Conservation (phyloP, 352 stramenopile genomes). For the Pythium phragmiticola region DNA sequence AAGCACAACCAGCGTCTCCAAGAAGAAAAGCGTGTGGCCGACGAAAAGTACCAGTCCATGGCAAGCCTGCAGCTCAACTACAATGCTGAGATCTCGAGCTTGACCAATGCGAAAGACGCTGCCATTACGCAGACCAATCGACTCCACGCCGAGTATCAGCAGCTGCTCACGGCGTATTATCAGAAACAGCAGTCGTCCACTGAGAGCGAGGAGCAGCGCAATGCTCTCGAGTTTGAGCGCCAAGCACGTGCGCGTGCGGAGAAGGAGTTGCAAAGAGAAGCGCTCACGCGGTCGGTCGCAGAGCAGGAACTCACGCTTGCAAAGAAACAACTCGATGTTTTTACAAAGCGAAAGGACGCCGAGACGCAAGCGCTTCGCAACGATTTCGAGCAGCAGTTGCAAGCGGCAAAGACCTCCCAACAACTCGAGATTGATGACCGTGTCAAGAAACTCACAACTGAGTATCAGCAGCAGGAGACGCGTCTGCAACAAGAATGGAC, state of each 20-base stretch:
- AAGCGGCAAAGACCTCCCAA: constrained; percentile 29
- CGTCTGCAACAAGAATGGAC: constrained; percentile 35
- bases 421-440: constrained; percentile 45
- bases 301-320: constrained; percentile 69
- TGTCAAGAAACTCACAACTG: constrained; percentile 31
- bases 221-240: constrained; percentile 63
- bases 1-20: constrained; percentile 58
- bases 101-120: constrained; percentile 60
- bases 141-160: constrained; percentile 73
- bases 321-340: constrained; percentile 73
- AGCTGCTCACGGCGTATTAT: constrained; percentile 69
- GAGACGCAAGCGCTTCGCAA: constrained; percentile 43
- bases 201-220: constrained; percentile 54
- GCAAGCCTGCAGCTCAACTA: constrained; percentile 53
- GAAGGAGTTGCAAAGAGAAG: constrained; percentile 62
- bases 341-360: constrained; percentile 58
- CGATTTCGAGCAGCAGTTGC: constrained; percentile 50
- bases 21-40: constrained; percentile 57
- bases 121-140: constrained; percentile 73
- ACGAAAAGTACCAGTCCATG: constrained; percentile 64
- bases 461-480: constrained; percentile 33
- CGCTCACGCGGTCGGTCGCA: constrained; percentile 47
- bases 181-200: constrained; percentile 63
- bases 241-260: constrained; percentile 54
- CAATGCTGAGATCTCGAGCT: constrained; percentile 49